Evolutionary conservation across 805 yeast species (phyloP), one percentile per base, ranked within the genome.

Genomic region (Pichia deserticola): DNA sequence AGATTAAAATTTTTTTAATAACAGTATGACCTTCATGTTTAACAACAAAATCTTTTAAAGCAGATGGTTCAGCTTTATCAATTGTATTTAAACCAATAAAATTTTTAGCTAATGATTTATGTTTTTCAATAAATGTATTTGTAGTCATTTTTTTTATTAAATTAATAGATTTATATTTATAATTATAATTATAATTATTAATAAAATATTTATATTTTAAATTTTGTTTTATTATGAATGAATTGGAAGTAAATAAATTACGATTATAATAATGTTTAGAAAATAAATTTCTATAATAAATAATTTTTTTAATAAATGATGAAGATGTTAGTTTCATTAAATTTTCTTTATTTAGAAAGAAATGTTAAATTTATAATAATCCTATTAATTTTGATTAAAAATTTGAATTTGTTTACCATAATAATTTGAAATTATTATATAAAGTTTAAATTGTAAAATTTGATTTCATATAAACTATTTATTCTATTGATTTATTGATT

Each of bases 11-110:
- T 60, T 82, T 84, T 49, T 84, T 77, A 61, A 93, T 89, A 44
- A 93, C 96, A 6, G 99, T 89, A 73, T 93, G 99, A 64, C 99
- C 99, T 49, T 86, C 88, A 62, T 86, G 86, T 46, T 78, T 74
- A 59, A 76, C 77, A 55, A 95, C 97, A 64, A 89, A 93, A 63
- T 88, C 92, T 57, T 86, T 86, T 47, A 92, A 81, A 35, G 74
- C 73, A 34, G 86, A 76, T n/a, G 87, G 84, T 59, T 86, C 89
- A 27, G 96, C 96, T 28, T 65, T 74, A 38, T 79, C 84, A 41
- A 89, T 73, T 37, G 93, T 77, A 67, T 90, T 88, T 51, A 83
- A 75, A 50, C 99, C 99, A 50, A 79, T 67, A 71, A 90, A 93
- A 69, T 89, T 86, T 37, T 76, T 51, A 33, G 97, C 82, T 58